Evolutionary conservation across 2,329 filamentous ascomycete species (phyloP), one percentile per base, ranked within the genome.

Genomic region (Biscogniauxia mediterranea): DNA sequence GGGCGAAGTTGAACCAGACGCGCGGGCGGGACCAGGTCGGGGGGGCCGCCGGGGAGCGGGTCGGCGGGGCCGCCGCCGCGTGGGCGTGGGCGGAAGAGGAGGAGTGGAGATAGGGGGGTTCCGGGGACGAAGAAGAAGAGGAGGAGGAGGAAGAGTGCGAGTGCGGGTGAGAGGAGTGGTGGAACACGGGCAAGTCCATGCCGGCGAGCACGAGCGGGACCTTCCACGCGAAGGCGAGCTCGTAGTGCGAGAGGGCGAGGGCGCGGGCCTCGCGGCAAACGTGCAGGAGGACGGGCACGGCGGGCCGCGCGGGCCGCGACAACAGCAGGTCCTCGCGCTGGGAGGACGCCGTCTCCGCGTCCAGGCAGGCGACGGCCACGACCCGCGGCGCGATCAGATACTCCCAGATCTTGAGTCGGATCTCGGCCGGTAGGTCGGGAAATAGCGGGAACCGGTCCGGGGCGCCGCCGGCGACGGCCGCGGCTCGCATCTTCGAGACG

Each of bases 341-440:
- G 28, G 62, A 49, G 20, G 61, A 49, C 19, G 63, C 54, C 25
- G 69, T 64, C 59, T 67, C 61, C 4, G 56, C 51, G 17, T 70
- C 70, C 62, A 80, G 69, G 68, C 80, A 82, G 59, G 78, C 77
- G 25, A 75, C 74, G 7, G 78, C 71, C 52, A 82, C 67, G 63
- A 83, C 75, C 61, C 81, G 79, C 26, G 80, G 80, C 62, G 74
- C 75, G 55, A 82, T 68, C 54, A 81, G 69, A 55, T 69, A 73
- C 58, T 76, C 73, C 81, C 81, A 83, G 64, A 83, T 74, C 69
- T 77, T 76, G 58, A 82, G 72, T 54, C 81, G 80, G 57, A 83
- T 75, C 70, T 83, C 81, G 25, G 76, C 58, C 1, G 81, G 81
- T 7, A 82, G 75, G n/a, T 64, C 52, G 3, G 70, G 61, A 68